phyloP scores from a whole-genome alignment of 805 yeast genomes.

The Lachancea kluyveri region DNA sequence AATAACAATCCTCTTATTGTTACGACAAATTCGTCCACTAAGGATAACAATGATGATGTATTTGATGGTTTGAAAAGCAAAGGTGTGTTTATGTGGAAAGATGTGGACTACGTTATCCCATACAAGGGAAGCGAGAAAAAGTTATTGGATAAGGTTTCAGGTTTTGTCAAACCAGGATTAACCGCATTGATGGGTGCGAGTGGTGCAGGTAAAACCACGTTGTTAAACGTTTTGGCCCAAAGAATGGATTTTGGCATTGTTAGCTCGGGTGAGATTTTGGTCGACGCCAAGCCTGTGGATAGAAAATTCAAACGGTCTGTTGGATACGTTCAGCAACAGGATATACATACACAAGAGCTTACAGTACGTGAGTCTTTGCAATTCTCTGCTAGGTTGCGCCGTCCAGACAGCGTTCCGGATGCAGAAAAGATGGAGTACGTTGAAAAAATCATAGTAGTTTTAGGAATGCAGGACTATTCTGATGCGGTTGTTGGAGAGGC shows the following conservation, averaged over 20 bases:
- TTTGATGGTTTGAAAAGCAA: conserved; percentile 26
- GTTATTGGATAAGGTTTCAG: conserved; percentile 43
- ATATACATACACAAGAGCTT: conserved; percentile 39
- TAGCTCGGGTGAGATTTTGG: conserved; percentile 51
- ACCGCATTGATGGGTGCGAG: conserved; percentile 62
- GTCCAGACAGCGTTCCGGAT: conserved; percentile 41
- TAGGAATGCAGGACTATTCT: conserved; percentile 47
- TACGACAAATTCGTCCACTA: neutral
- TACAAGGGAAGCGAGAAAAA: conserved; percentile 39
- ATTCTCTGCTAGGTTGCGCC: conserved; percentile 44
- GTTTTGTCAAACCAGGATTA: conserved; percentile 46
- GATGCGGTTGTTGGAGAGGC: conserved; percentile 46
- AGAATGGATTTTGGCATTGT: conserved; percentile 47
- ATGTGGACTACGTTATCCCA: conserved; percentile 31
- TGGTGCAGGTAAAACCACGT: conserved; percentile 60
- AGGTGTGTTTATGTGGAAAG: conserved; percentile 29
- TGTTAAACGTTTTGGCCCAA: conserved; percentile 46
- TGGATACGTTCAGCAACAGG: conserved; percentile 54
- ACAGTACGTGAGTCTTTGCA: conserved; percentile 34
- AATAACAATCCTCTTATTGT: conserved; percentile 4
- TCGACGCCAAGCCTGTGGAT: conserved; percentile 46
- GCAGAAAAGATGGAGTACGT: conserved; percentile 40
- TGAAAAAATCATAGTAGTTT: conserved; percentile 42
- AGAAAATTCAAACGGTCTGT: conserved; percentile 46
- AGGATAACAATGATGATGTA: conserved; percentile 8